Evolutionary conservation across 164 flowering plant species (phyloP).

Genomic region (Stephania yunnanensis): DNA sequence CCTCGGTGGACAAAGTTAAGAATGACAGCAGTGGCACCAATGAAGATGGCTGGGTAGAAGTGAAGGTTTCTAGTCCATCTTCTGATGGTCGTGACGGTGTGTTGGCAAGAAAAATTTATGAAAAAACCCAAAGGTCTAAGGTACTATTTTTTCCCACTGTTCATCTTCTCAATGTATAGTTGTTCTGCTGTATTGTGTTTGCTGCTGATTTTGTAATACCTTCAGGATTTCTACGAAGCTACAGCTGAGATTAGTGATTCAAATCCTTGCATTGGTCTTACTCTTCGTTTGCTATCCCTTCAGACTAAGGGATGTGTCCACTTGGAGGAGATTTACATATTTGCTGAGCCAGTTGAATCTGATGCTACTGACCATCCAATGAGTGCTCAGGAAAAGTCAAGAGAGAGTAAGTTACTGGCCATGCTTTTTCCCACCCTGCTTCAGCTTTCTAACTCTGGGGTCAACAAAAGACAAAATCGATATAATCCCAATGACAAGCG

Average conservation of each 20-base stretch:
- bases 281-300: conserved; percentile 71
- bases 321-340: conserved; percentile 73
- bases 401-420: conserved; percentile 64
- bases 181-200: not conserved
- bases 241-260: conserved; percentile 79
- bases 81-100: conserved; percentile 14
- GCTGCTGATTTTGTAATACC: conserved; percentile 9
- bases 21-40: conserved; percentile 24
- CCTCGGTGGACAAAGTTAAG: conserved; percentile 16
- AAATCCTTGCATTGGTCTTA: conserved; percentile 58
- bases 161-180: not conserved
- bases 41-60: conserved; percentile 88
- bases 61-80: conserved; percentile 38
- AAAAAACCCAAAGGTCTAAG: conserved; percentile 22
- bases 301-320: conserved; percentile 44
- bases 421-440: conserved; percentile 78
- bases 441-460: conserved; percentile 51
- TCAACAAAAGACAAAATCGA: conserved; percentile 20
- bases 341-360: conserved; percentile 61
- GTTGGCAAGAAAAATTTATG: conserved; percentile 12
- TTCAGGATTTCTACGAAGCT: conserved; percentile 80
- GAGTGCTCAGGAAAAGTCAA: conserved; percentile 22
- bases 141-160: conserved; percentile 17
- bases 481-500: conserved; percentile 16
- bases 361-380: conserved; percentile 27